Conservation (phyloP, 2,329 filamentous ascomycete genomes). For the Diplodia corticola region DNA sequence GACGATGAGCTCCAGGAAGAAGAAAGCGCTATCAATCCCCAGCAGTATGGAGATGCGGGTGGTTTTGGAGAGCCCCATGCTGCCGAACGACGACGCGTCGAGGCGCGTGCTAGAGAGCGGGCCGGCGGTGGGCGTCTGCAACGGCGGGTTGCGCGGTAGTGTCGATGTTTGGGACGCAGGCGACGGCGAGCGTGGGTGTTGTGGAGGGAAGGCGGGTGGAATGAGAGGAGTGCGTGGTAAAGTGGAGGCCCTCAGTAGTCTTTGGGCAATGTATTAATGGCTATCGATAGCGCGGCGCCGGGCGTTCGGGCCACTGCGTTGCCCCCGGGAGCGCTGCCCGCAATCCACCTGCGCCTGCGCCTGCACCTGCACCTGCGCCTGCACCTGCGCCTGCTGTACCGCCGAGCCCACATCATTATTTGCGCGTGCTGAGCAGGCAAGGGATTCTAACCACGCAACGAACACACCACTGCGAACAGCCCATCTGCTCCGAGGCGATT, state of each 20-base stretch:
- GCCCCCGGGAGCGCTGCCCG: background rate
- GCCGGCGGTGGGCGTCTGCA: background rate
- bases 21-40: conserved; percentile 84
- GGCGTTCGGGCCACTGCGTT: background rate
- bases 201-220: background rate
- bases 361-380: background rate
- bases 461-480: background rate
- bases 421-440: background rate
- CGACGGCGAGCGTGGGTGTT: background rate
- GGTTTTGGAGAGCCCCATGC: conserved; percentile 87
- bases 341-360: background rate
- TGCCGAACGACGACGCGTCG: conserved; percentile 25
- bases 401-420: background rate
- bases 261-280: conserved; percentile 4
- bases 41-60: conserved; percentile 92
- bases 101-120: background rate
- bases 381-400: background rate
- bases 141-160: background rate
- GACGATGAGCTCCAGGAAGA: conserved; percentile 81
- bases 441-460: background rate
- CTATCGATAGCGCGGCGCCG: conserved; percentile 13
- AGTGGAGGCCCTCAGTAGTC: background rate
- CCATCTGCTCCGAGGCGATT: background rate
- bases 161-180: background rate
- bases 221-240: background rate